Evolutionary conservation across 768 basidiomycete genomes (phyloP).

Genomic region (Trametes cinnabarina): DNA sequence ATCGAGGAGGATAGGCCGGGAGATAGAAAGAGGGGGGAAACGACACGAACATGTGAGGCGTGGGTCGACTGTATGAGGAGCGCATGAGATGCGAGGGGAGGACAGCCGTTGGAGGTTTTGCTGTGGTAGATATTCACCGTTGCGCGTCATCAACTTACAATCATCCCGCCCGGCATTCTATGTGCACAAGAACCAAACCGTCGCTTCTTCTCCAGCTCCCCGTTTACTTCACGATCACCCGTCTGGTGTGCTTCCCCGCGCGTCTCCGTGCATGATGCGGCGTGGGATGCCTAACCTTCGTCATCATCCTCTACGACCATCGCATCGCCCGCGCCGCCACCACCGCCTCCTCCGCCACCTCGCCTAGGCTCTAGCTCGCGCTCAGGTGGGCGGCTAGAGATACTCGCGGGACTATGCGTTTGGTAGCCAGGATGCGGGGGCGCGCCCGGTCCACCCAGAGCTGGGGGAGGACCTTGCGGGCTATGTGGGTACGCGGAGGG

Average conservation of each 20-base stretch:
- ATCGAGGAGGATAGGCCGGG: no score
- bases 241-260: conserved; percentile 77
- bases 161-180: no score
- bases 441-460: conserved; percentile 24
- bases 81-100: no score
- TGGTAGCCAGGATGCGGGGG: conserved; percentile 31
- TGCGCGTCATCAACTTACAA: no score
- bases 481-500: conserved; percentile 26
- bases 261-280: conserved; percentile 72
- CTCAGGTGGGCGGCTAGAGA: not conserved
- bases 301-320: conserved; percentile 59
- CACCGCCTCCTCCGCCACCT: not conserved
- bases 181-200: no score
- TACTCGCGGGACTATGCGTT: not conserved
- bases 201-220: not conserved
- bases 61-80: no score
- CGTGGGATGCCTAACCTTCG: conserved; percentile 66
- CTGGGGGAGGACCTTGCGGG: conserved; percentile 32
- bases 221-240: conserved; percentile 48
- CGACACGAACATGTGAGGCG: no score
- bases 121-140: no score
- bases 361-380: not conserved
- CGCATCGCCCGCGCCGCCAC: conserved; percentile 31
- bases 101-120: no score
- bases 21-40: no score